Evolutionary conservation across 495 filamentous ascomycete species (phyloP).

Genomic region (Xylona heveae): DNA sequence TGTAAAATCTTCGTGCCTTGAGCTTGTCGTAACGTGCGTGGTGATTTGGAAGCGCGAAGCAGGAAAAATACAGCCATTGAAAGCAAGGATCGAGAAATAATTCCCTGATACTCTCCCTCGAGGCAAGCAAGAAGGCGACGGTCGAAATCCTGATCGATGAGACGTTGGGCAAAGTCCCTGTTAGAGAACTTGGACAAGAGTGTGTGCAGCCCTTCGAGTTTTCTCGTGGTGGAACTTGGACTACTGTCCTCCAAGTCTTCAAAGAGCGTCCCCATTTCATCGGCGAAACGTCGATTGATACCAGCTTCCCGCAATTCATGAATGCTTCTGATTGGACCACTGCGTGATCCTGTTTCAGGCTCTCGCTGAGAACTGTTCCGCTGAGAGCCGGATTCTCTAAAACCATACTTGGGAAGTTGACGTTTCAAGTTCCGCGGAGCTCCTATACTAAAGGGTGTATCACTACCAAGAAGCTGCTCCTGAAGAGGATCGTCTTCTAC

Average conservation of each 20-base stretch:
- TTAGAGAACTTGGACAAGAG: slow-evolving; percentile 53
- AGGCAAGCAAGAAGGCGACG: slow-evolving; percentile 37
- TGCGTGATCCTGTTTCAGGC: too few relatives aligned
- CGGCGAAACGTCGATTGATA: slow-evolving; percentile 57
- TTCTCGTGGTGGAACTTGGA: slow-evolving; percentile 21
- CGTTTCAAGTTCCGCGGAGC: too few relatives aligned
- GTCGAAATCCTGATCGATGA: slow-evolving; percentile 55
- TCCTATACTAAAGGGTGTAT: too few relatives aligned
- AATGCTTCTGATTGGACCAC: slow-evolving; percentile 51
- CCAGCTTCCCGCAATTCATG: slow-evolving; percentile 82
- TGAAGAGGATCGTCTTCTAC: slow-evolving; percentile 22
- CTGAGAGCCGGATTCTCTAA: too few relatives aligned
- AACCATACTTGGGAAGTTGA: too few relatives aligned
- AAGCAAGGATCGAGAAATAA: slow-evolving; percentile 1
- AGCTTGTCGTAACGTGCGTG: too few relatives aligned
- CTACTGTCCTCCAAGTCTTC: slow-evolving; percentile 52
- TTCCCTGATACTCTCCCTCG: slow-evolving; percentile 26
- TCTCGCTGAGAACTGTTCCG: too few relatives aligned
- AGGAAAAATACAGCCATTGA: background rate
- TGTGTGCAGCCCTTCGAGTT: slow-evolving; percentile 37
- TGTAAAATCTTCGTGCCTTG: slow-evolving; percentile 15
- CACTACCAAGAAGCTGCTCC: slow-evolving; percentile 7
- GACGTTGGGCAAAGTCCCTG: slow-evolving; percentile 40
- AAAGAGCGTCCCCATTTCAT: slow-evolving; percentile 62
- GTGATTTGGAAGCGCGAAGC: too few relatives aligned